Evolutionary conservation across 1,284 basidiomycete genomes (phyloP).

Genomic region (Sanghuangporus baumii): DNA sequence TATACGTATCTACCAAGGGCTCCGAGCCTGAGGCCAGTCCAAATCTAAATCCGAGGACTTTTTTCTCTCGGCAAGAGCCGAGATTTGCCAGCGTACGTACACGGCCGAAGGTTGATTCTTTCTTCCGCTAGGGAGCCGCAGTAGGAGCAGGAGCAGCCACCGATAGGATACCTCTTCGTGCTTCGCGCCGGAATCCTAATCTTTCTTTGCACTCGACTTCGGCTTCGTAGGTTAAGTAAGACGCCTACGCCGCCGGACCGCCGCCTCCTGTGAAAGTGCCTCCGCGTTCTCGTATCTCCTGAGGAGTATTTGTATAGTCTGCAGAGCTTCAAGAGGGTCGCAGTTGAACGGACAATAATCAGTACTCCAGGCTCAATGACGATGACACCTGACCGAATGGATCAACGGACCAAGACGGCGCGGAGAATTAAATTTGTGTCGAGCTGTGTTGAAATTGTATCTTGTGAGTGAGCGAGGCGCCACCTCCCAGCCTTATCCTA

Average conservation of each 20-base stretch:
- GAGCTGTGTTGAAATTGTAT: background rate
- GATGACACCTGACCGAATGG: background rate
- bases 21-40: background rate
- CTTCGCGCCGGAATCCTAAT: too few relatives aligned
- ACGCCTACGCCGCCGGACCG: slow-evolving; percentile 2
- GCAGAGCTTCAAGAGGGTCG: background rate
- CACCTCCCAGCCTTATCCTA: background rate
- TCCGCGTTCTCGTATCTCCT: background rate
- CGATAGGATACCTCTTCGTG: too few relatives aligned
- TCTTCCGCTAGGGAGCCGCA: too few relatives aligned
- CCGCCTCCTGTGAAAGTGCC: background rate
- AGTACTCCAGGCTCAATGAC: background rate
- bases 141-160: too few relatives aligned
- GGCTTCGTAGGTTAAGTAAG: background rate
- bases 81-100: too few relatives aligned
- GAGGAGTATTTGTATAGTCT: background rate
- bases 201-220: too few relatives aligned
- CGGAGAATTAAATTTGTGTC: background rate
- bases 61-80: background rate
- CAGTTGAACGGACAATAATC: background rate
- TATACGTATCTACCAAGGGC: background rate
- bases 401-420: background rate
- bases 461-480: background rate
- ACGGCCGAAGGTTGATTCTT: too few relatives aligned
- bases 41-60: background rate